These are phyloP conservation scores for Boletus holoroseus DNA, from an alignment of 1,284 basidiomycete genomes.

Conservation along the genomic window DNA sequence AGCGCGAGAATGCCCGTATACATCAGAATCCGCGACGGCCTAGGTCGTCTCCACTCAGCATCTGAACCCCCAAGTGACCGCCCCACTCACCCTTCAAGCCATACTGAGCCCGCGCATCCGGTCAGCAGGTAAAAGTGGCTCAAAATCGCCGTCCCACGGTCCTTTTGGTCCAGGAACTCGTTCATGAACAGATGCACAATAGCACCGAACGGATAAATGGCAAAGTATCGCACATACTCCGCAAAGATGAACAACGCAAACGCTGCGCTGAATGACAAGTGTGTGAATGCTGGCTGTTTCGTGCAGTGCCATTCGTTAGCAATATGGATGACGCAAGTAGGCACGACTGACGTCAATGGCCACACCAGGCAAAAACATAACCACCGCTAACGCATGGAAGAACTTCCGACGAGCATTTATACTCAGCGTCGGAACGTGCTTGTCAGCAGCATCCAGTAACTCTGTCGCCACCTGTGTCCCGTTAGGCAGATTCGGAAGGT, in stretches of 20 bases:
- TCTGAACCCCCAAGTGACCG: not conserved
- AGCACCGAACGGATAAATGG: slow-evolving; percentile 93
- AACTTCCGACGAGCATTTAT: slow-evolving; percentile 96
- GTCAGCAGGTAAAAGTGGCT: slow-evolving; percentile 97
- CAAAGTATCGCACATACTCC: slow-evolving; percentile 97
- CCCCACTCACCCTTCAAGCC: slow-evolving; percentile 83
- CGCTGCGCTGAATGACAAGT: slow-evolving; percentile 88
- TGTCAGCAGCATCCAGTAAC: slow-evolving; percentile 80
- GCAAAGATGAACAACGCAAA: slow-evolving; percentile 94
- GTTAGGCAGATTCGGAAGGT: slow-evolving; percentile 47
- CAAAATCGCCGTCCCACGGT: slow-evolving; percentile 92
- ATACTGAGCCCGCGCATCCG: slow-evolving; percentile 89
- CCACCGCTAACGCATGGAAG: slow-evolving; percentile 92
- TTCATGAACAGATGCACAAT: slow-evolving; percentile 94
- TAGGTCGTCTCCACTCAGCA: slow-evolving; percentile 31
- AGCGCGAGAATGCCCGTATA: slow-evolving; percentile 89
- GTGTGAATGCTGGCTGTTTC: slow-evolving; percentile 87
- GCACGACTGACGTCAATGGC: slow-evolving; percentile 75
- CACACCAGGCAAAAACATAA: slow-evolving; percentile 95
- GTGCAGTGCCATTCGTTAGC: slow-evolving; percentile 14
- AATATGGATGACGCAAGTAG: slow-evolving; percentile 13
- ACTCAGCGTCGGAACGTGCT: slow-evolving; percentile 81
- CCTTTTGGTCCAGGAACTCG: slow-evolving; percentile 95
- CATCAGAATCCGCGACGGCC: slow-evolving; percentile 65
- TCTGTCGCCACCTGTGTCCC: slow-evolving; percentile 71